A percentile compares a stretch with the other conserved stretches of the same genome.
phyloP scores from a whole-genome alignment of 2,329 filamentous ascomycete species.

The Lachnellula arida region DNA sequence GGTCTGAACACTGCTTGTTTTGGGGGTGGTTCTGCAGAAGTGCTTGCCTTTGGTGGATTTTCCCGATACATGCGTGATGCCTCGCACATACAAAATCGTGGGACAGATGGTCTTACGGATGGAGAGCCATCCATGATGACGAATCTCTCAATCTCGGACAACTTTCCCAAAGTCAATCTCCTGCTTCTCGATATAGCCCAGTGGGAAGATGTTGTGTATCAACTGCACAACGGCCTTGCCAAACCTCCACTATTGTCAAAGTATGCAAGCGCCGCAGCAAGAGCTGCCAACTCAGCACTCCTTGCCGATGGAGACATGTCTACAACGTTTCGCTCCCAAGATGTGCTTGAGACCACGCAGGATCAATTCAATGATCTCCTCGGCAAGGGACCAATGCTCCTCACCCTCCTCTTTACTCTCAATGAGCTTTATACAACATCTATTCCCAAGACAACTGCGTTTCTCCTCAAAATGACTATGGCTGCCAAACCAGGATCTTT shows the following conservation, averaged over 20 bases:
- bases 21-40: slow-evolving; percentile 53
- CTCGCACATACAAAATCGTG: slow-evolving; percentile 4
- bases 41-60: slow-evolving; percentile 57
- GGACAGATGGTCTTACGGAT: slow-evolving; percentile 1
- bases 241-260: slow-evolving; percentile 46
- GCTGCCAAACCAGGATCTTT: slow-evolving; percentile 54
- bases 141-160: slow-evolving; percentile 10
- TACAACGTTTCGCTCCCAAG: slow-evolving; percentile 42
- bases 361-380: slow-evolving; percentile 31
- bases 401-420: slow-evolving; percentile 88
- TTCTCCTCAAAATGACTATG: slow-evolving; percentile 66
- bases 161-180: slow-evolving; percentile 36
- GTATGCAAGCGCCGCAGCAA: slow-evolving; percentile 47
- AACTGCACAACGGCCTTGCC: slow-evolving; percentile 53
- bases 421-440: slow-evolving; percentile 88
- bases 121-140: slow-evolving; percentile 1
- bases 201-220: slow-evolving; percentile 61
- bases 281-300: slow-evolving; percentile 42
- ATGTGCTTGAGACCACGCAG: slow-evolving; percentile 43
- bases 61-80: slow-evolving; percentile 35
- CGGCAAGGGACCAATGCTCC: slow-evolving; percentile 44
- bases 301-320: slow-evolving; percentile 37
- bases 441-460: slow-evolving; percentile 65
- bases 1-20: slow-evolving; percentile 21
- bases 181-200: slow-evolving; percentile 76